phyloP scores from a whole-genome alignment of 306 rosid species.

The Parietaria judaica region DNA sequence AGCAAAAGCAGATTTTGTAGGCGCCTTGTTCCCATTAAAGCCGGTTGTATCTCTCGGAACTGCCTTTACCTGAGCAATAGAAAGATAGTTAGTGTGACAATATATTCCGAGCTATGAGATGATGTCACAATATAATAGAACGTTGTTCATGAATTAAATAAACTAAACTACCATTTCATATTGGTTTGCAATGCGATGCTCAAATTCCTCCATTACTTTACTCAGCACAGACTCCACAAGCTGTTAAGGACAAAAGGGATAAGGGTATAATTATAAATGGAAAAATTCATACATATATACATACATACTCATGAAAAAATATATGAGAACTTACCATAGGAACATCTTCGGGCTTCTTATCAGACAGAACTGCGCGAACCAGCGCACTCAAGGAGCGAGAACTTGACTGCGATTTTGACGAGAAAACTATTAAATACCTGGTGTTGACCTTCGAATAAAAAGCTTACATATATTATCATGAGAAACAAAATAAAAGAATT shows the following conservation, averaged over 20 bases:
- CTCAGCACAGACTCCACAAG: constrained; percentile 75
- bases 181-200: constrained; percentile 60
- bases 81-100: neutral
- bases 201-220: constrained; percentile 84
- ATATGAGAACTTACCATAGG: constrained; percentile 40
- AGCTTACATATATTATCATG: constrained; percentile 12
- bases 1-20: constrained; percentile 33
- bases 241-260: constrained; percentile 37
- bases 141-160: constrained; percentile 3
- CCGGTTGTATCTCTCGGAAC: constrained; percentile 23
- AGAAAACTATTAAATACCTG: neutral
- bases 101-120: neutral
- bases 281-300: too few relatives aligned
- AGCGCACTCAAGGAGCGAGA: constrained; percentile 62
- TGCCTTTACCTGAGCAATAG: constrained; percentile 38
- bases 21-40: constrained; percentile 40
- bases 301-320: neutral
- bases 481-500: constrained; percentile 19
- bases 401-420: constrained; percentile 37
- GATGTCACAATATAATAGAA: neutral
- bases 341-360: constrained; percentile 92
- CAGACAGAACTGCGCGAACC: constrained; percentile 57
- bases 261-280: neutral
- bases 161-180: constrained; percentile 44
- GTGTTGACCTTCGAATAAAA: constrained; percentile 1